These are phyloP conservation scores for Conringia planisiliqua DNA, from an alignment of 345 rosid genomes.

Conservation along the genomic window DNA sequence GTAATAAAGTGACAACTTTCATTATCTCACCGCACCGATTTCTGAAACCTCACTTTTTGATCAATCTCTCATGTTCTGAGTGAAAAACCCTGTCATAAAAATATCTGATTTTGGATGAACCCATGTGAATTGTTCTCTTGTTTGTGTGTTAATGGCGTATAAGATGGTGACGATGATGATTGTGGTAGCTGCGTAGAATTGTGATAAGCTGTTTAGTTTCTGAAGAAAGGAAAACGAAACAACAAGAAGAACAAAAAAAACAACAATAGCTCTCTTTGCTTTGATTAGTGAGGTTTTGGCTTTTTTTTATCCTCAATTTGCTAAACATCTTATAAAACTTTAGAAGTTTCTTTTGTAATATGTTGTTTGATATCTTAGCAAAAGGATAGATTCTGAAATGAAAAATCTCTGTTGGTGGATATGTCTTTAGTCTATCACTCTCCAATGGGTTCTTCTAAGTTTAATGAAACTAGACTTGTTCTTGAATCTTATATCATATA, in stretches of 20 bases:
- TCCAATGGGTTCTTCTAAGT: not conserved
- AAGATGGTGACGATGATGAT: no score
- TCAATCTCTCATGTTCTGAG: not conserved
- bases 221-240: not conserved
- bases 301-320: not conserved
- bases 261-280: not conserved
- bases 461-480: not conserved
- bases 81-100: not conserved
- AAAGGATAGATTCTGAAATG: not conserved
- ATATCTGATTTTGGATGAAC: not conserved
- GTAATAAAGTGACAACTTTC: constrained; percentile 25
- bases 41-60: not conserved
- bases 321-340: not conserved
- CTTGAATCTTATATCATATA: not conserved
- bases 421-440: not conserved
- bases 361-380: not conserved
- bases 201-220: not conserved
- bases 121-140: not conserved
- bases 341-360: not conserved
- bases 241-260: no score
- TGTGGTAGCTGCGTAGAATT: not conserved
- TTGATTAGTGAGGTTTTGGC: not conserved
- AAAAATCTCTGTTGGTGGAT: not conserved
- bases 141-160: not conserved
- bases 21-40: not conserved